Evolutionary conservation across 225 moss, liverwort and hornwort species (phyloP).

Genomic region (Antitrichia curtipendula): DNA sequence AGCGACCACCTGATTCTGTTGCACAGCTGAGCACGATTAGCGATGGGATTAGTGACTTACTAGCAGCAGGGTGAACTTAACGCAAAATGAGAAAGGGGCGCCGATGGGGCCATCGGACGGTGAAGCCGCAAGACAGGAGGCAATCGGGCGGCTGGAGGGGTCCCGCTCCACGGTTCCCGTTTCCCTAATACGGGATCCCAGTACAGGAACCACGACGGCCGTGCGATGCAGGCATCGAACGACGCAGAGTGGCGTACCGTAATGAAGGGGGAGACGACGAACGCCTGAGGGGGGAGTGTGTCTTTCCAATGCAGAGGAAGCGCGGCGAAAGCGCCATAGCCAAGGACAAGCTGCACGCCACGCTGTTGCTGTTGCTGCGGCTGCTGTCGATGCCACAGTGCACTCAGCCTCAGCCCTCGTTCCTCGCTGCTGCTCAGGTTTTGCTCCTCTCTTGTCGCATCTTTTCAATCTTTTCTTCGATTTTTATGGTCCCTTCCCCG

Average conservation of each 20-base stretch:
- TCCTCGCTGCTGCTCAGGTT: neutral
- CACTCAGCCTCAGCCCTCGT: neutral
- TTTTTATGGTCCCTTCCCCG: neutral
- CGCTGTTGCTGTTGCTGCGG: neutral
- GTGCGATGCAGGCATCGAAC: neutral
- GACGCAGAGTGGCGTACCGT: neutral
- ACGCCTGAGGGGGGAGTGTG: neutral
- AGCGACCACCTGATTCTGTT: neutral
- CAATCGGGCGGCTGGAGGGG: neutral
- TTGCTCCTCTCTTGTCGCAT: neutral
- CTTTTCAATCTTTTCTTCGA: no score
- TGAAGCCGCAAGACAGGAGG: neutral
- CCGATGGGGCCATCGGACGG: neutral
- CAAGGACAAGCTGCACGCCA: neutral
- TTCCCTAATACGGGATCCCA: neutral
- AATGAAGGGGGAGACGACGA: neutral
- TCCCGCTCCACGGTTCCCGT: neutral
- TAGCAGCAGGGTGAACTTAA: neutral
- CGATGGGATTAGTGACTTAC: neutral
- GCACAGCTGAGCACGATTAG: neutral
- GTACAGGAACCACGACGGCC: neutral
- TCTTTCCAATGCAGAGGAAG: neutral
- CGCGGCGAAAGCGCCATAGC: conserved; percentile 8
- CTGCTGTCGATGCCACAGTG: neutral
- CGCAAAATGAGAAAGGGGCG: neutral